Base-by-base conservation (phyloP, 108 stramenopile species). In the Cyclotella atomus region DNA sequence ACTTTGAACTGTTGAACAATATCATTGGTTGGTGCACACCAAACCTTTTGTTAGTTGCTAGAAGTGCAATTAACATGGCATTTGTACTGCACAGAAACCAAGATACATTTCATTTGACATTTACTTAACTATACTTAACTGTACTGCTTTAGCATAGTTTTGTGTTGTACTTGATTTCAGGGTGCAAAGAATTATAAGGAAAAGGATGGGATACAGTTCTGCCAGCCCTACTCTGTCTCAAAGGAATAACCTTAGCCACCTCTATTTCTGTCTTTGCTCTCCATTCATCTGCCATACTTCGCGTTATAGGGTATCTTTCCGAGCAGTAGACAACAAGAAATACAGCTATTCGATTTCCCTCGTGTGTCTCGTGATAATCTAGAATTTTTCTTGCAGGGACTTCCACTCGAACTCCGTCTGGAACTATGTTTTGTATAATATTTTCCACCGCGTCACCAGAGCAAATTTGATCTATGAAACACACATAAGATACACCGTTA, bases 251-350 rank as follows among this genome's bases (percentile, higher is more conserved):
- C 60, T 90, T 91, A 14, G 75, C 83, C 25, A 94, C 70, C 43
- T 77, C 75, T 2, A 19, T n/a, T 70, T 94, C 90, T 21, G 83
- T 56, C 24, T 30, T 46, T 10, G 53, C 75, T 70, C 93, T 89
- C 57, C 85, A 91, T 32, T 52, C 21, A 71, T 94, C 89, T 19
- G 90, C 90, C 59, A 68, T 38, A 5, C 46, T 53, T 29, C 93
- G 50, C 5, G 86, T 87, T 47, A 94, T 47, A 8, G 88, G 85
- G 56, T 57, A 55, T 6, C 55, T 46, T 65, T 85, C 90, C 8
- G 86, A 88, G 59, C 88, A 86, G 41, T 94, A 94, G 25, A 84
- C 87, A 29, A 94, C 49, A 16, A 94, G 71, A 77, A 90, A 91
- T 8, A 91, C 84, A 15, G 85, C 82, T 38, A 91, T 64, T 23